A percentile compares a stretch with the other conserved stretches of the same genome.
These are phyloP conservation scores for Aciculosporium take DNA, from an alignment of 2,329 filamentous ascomycete species.

Conservation along the genomic window DNA sequence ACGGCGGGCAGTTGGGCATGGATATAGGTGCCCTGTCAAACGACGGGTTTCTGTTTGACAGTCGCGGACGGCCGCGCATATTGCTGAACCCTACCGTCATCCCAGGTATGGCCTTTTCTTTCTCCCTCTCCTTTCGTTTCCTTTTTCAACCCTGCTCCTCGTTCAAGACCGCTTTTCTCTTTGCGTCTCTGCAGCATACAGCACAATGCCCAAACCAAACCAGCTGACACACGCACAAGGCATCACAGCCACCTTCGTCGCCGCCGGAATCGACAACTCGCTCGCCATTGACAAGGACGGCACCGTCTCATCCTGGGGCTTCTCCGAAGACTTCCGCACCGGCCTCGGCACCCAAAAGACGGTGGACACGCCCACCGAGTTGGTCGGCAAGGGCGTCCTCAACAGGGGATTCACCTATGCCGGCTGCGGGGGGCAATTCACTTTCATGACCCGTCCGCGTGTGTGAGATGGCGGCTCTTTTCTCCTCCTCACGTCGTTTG, in stretches of 20 bases:
- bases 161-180: too few relatives aligned
- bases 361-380: constrained; percentile 2
- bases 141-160: not conserved
- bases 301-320: constrained; percentile 58
- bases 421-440: constrained; percentile 6
- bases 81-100: constrained; percentile 14
- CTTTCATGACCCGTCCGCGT: constrained; percentile 2
- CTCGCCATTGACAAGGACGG: constrained; percentile 52
- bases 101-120: constrained; percentile 9
- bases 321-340: constrained; percentile 57
- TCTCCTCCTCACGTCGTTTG: too few relatives aligned
- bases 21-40: not conserved
- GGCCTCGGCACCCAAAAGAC: constrained; percentile 41
- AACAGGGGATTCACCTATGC: constrained; percentile 4
- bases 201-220: not conserved
- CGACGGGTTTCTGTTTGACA: constrained; percentile 5
- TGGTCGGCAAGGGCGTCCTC: constrained; percentile 1
- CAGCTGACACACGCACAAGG: constrained; percentile 1
- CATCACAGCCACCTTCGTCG: constrained; percentile 20
- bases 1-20: constrained; percentile 20
- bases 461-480: not conserved
- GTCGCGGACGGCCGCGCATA: constrained; percentile 4
- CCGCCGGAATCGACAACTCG: constrained; percentile 51
- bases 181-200: too few relatives aligned
- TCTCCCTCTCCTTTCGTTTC: not conserved